phyloP scores from a whole-genome alignment of 2,329 filamentous ascomycete genomes.

The Xylariales sp. region DNA sequence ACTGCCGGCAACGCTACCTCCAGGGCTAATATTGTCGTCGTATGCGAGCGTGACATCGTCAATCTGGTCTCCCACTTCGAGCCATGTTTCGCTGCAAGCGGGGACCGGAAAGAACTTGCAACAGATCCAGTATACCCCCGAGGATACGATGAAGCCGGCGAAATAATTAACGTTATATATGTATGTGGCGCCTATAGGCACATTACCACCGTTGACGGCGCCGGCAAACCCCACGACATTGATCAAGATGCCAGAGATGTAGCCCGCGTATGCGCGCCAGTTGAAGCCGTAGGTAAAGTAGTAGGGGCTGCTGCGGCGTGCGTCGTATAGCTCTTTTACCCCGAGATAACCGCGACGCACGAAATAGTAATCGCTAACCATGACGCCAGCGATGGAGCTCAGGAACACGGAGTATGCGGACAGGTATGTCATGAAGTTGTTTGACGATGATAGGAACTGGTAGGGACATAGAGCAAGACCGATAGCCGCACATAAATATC shows the following conservation, averaged over 20 bases:
- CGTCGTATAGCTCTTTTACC: slow-evolving; percentile 82
- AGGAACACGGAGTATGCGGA: slow-evolving; percentile 94
- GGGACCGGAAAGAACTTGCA: slow-evolving; percentile 78
- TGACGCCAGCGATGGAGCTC: slow-evolving; percentile 93
- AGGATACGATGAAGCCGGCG: slow-evolving; percentile 79
- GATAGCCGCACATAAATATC: slow-evolving; percentile 83
- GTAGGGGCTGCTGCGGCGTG: slow-evolving; percentile 74
- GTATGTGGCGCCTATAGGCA: slow-evolving; percentile 83
- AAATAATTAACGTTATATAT: slow-evolving; percentile 95
- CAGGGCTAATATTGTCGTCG: slow-evolving; percentile 44
- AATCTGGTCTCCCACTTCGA: slow-evolving; percentile 57
- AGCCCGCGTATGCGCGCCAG: slow-evolving; percentile 86
- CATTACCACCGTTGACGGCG: slow-evolving; percentile 71
- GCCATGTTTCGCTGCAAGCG: slow-evolving; percentile 78
- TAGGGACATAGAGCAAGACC: slow-evolving; percentile 90
- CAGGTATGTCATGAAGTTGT: slow-evolving; percentile 91
- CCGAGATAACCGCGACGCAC: slow-evolving; percentile 86
- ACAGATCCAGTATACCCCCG: slow-evolving; percentile 74
- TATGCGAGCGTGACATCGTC: slow-evolving; percentile 64
- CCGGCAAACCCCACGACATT: slow-evolving; percentile 94
- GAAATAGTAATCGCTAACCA: slow-evolving; percentile 87
- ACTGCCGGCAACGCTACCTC: background rate
- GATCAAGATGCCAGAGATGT: slow-evolving; percentile 84
- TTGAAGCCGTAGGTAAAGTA: slow-evolving; percentile 79
- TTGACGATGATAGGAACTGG: slow-evolving; percentile 78